Evolutionary conservation across 306 rosid genomes (phyloP), one percentile per base, ranked within the genome.

Genomic region (Cercis canadensis): DNA sequence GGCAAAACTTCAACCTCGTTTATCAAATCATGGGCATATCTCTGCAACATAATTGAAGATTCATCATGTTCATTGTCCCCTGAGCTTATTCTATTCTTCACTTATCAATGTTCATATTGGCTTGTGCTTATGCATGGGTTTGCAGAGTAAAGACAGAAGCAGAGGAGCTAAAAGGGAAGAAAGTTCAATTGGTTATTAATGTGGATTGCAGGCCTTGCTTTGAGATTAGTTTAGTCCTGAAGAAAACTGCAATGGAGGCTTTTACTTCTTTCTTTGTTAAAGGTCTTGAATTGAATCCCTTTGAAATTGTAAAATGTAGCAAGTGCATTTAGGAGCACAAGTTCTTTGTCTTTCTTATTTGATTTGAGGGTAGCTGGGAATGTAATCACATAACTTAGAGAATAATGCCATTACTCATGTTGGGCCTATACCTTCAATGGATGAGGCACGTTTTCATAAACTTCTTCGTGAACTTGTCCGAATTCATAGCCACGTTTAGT

Each of bases 191-290:
- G 34, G 65, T 8, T 36, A 4, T 75, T 14, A 17, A 12, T 14
- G 36, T 80, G 11, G 87, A 86, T 36, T 70, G 62, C 64, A 73
- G 89, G 56, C 9, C 10, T 10, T 75, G 85, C 24, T 75, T 69
- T 34, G 81, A 77, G 52, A 18, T 77, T 15, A 59, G 69, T n/a
- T 32, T 65, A 34, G 45, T 49, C 5, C 49, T 47, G 31, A 31
- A 65, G 58, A 65, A 49, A 17, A 16, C 16, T 15, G 33, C 41
- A 47, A 47, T 65, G 58, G 46, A 49, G 11, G 32, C 24, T 5
- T 65, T 65, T 49, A 32, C 46, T 65, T 16, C 58, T 13, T n/a
- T 47, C 4, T 65, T 47, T 32, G 43, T 15, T 7, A 49, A 47
- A 3, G 57, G 70, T 11, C 70, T n/a, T n/a, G n/a, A n/a, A n/a